phyloP scores from a whole-genome alignment of 805 yeast genomes.

The Kluyveromyces siamensis region DNA sequence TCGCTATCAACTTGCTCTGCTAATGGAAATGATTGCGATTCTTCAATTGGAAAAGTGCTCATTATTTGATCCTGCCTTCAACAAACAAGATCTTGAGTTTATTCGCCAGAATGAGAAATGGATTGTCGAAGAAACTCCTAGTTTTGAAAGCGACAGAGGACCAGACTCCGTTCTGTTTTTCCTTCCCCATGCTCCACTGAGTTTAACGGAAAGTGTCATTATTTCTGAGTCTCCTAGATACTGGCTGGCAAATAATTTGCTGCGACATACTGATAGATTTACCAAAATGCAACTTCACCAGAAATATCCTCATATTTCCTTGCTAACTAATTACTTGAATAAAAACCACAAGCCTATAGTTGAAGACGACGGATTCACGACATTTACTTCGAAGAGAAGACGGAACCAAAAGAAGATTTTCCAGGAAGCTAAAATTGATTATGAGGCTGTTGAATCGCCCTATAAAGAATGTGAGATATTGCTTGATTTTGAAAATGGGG shows the following conservation, averaged over 20 bases:
- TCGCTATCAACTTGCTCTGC: constrained; percentile 54
- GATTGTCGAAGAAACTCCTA: constrained; percentile 19
- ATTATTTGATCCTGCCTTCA: constrained; percentile 59
- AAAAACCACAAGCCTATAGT: constrained; percentile 12
- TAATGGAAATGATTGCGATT: constrained; percentile 33
- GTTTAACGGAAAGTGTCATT: constrained; percentile 37
- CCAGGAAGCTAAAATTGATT: constrained; percentile 16
- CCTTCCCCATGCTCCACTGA: constrained; percentile 70
- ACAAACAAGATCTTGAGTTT: constrained; percentile 33
- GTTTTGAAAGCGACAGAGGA: constrained; percentile 13
- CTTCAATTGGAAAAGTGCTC: constrained; percentile 28
- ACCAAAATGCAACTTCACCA: constrained; percentile 34
- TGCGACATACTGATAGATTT: constrained; percentile 46
- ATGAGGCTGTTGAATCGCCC: constrained; percentile 11
- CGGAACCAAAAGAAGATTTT: constrained; percentile 11
- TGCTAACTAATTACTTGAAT: constrained; percentile 21
- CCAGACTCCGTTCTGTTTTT: constrained; percentile 36
- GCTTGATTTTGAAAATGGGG: constrained; percentile 20
- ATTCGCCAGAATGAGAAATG: constrained; percentile 24
- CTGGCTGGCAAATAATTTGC: constrained; percentile 43
- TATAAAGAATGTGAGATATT: constrained; percentile 14
- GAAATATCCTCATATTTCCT: constrained; percentile 37
- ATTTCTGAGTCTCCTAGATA: constrained; percentile 27
- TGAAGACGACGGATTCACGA: constrained; percentile 14
- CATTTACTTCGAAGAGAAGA: constrained; percentile 15